Base-by-base conservation (phyloP, 805 yeast genomes). In the Candida insectorum region DNA sequence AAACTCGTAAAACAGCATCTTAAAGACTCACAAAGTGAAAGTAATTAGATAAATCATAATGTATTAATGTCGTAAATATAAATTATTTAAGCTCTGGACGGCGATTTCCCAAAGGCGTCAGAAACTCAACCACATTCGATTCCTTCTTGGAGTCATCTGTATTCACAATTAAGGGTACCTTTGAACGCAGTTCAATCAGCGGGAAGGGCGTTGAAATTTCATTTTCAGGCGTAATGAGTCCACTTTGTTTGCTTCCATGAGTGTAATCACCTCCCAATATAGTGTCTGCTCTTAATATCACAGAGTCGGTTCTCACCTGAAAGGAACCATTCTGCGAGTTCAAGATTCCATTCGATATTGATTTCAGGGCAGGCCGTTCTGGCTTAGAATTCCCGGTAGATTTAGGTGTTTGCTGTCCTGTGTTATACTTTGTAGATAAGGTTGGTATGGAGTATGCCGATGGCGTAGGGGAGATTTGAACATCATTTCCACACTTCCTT, bases 101-200 rank as follows among this genome's bases (percentile, higher is more conserved):
- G n/a, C n/a, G n/a, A n/a, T n/a, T 11, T 2, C 20, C 23, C 2
- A 36, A 16, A 4, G 52, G 52, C 2, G 51, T 49, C 24, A 35
- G 26, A 16, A 49, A 49, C 17, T 39, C 29, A 7, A 47, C 24
- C 5, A 40, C 35, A 27, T 41, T 39, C 2, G 36, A 24, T 8
- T 26, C 18, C 13, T 24, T 28, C 8, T 27, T 21, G 11, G 31
- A 37, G 13, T 19, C 28, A 2, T 28, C 34, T 9, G 54, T 47
- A 18, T 41, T 48, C 5, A 47, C 36, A 15, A 47, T 34, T 14
- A 49, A 29, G 3, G 52, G 50, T 5, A 34, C 19, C 13, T 24
- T 31, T 10, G 22, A 11, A 13, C 20, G 14, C 5, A 22, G 20
- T 13, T 25, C 24, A 4, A 34, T 25, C 8, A 31, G 28, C 15